A percentile compares a stretch with the other conserved stretches of the same genome.
Evolutionary conservation across 495 filamentous ascomycete genomes (phyloP).

Genomic region (Talaromyces trachyspermus): DNA sequence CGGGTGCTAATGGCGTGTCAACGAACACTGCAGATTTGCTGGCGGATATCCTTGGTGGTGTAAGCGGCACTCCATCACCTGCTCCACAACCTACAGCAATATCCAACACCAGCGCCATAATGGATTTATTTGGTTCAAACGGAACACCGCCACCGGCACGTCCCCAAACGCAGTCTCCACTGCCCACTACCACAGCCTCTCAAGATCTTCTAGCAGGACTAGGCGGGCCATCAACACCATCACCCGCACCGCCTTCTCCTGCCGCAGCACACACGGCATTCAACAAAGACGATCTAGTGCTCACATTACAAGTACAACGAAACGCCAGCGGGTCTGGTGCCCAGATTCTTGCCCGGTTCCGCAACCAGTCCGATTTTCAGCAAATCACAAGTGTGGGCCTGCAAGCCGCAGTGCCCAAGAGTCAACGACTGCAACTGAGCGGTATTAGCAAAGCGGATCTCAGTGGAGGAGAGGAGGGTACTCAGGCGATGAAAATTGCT

Average conservation of each 20-base stretch:
- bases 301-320: constrained; percentile 76
- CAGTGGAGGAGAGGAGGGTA: constrained; percentile 69
- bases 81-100: constrained; percentile 31
- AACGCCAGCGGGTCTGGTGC: constrained; percentile 59
- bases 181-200: constrained; percentile 33
- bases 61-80: constrained; percentile 45
- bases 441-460: constrained; percentile 76
- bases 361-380: constrained; percentile 59
- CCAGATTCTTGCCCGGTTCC: constrained; percentile 77
- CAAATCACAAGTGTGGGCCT: constrained; percentile 65
- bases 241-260: constrained; percentile 33
- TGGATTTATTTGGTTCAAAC: constrained; percentile 65
- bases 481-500: constrained; percentile 77
- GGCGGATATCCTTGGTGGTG: constrained; percentile 65
- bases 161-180: constrained; percentile 10
- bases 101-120: constrained; percentile 68
- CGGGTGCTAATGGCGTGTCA: constrained; percentile 47
- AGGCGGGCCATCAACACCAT: constrained; percentile 32
- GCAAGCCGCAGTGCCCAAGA: constrained; percentile 94
- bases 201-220: constrained; percentile 41
- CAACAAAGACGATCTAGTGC: constrained; percentile 73
- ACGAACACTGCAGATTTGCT: constrained; percentile 80
- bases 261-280: constrained; percentile 59
- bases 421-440: constrained; percentile 82
- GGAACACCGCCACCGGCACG: constrained; percentile 28